Percentiles rank a stretch among this genome's conserved stretches.
Evolutionary conservation across 306 rosid species (phyloP).

Genomic region (Oxytropis ochrocephala): DNA sequence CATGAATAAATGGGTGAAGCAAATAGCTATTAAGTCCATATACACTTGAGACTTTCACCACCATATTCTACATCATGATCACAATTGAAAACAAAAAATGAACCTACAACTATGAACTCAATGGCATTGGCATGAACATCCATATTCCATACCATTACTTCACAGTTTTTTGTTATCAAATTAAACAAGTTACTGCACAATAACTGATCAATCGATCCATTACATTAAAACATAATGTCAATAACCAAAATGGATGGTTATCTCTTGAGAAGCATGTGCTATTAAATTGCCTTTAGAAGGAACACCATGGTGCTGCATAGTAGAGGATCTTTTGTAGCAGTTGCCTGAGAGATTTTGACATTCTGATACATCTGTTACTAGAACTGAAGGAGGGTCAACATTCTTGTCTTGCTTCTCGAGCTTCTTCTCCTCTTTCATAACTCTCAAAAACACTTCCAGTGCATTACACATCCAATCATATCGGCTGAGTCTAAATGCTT

Average conservation of each 20-base stretch:
- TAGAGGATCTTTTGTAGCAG: constrained; percentile 34
- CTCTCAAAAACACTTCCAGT: constrained; percentile 49
- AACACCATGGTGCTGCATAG: constrained; percentile 32
- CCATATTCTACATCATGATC: constrained; percentile 24
- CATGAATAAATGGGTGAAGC: constrained; percentile 18
- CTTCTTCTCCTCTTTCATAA: constrained; percentile 37
- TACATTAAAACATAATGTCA: constrained; percentile 23
- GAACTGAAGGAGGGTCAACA: not conserved
- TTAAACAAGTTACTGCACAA: constrained; percentile 27
- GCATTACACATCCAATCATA: constrained; percentile 88
- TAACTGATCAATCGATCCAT: not conserved
- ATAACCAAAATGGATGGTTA: constrained; percentile 37
- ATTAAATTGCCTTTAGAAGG: constrained; percentile 24
- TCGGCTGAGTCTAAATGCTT: constrained; percentile 68
- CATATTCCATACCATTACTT: constrained; percentile 15
- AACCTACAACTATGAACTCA: constrained; percentile 8
- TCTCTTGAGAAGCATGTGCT: constrained; percentile 33
- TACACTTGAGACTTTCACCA: constrained; percentile 28
- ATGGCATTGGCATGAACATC: not conserved
- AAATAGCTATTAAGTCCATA: constrained; percentile 14
- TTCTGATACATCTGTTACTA: constrained; percentile 33
- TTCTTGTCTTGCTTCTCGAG: constrained; percentile 13
- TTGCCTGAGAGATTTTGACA: constrained; percentile 34
- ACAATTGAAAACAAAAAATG: not conserved
- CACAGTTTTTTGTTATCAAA: constrained; percentile 29